Percentiles rank a stretch among this genome's conserved stretches.
phyloP scores from a whole-genome alignment of 495 filamentous ascomycete genomes.

The Endocarpon pusillum region DNA sequence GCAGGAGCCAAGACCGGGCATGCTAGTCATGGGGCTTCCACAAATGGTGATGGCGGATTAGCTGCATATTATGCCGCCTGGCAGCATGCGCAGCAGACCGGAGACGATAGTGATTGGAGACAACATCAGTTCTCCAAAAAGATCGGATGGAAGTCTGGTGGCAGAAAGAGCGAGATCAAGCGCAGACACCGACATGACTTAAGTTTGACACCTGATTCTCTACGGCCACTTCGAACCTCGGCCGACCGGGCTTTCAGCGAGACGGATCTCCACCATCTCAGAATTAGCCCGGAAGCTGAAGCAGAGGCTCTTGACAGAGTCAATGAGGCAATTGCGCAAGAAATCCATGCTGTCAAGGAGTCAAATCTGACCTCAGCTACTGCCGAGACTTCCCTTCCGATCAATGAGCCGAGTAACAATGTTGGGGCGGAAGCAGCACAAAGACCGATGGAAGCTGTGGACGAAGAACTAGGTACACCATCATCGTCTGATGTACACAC shows the following conservation, averaged over 20 bases:
- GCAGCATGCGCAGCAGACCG: conserved; percentile 55
- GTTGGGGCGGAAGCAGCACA: conserved; percentile 17
- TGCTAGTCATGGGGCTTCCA: conserved; percentile 12
- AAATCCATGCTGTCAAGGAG: conserved; percentile 24
- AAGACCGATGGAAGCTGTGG: too few relatives aligned
- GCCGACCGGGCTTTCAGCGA: conserved; percentile 28
- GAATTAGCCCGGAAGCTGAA: conserved; percentile 34
- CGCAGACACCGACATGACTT: conserved; percentile 10
- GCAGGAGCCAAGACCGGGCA: conserved; percentile 30
- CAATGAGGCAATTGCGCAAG: conserved; percentile 46
- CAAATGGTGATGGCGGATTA: conserved; percentile 38
- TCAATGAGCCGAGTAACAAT: conserved; percentile 19
- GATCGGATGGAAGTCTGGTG: conserved; percentile 64
- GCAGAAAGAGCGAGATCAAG: not conserved
- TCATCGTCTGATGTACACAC: conserved; percentile 16
- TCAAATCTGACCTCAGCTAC: too few relatives aligned
- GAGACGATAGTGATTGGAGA: conserved; percentile 66
- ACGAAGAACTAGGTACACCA: too few relatives aligned
- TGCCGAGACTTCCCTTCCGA: too few relatives aligned
- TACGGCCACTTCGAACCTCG: conserved; percentile 2
- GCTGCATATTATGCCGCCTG: conserved; percentile 82
- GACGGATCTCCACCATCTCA: conserved; percentile 38
- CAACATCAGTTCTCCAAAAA: conserved; percentile 75
- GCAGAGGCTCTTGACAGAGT: conserved; percentile 39
- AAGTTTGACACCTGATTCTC: conserved; percentile 26